Conservation (phyloP, 345 rosid species). For the Brassica napus region Da-Ae NC_063444.1:8987001-8987500, state of each 20-base stretch:
- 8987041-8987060: background rate
- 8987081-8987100: background rate
- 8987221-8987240: slow-evolving; percentile 53
- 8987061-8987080: background rate
- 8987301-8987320: slow-evolving; percentile 85
- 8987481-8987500: slow-evolving; percentile 76
- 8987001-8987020: background rate
- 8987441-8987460: slow-evolving; percentile 97
- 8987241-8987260: slow-evolving; percentile 94
- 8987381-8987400: slow-evolving; percentile 84
- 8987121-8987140: background rate
- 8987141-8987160: slow-evolving; percentile 12
- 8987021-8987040: too few species aligned
- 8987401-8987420: slow-evolving; percentile 53
- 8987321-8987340: slow-evolving; percentile 89
- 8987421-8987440: slow-evolving; percentile 39
- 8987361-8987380: slow-evolving; percentile 85
- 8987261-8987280: slow-evolving; percentile 89
- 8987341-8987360: slow-evolving; percentile 92
- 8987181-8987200: slow-evolving; percentile 85
- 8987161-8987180: slow-evolving; percentile 97
- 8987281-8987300: slow-evolving; percentile 82
- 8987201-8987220: slow-evolving; percentile 71
- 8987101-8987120: background rate
- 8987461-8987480: slow-evolving; percentile 94